Base-by-base conservation (phyloP, 768 basidiomycete genomes). In the Trichaptum fuscoviolaceum region DNA sequence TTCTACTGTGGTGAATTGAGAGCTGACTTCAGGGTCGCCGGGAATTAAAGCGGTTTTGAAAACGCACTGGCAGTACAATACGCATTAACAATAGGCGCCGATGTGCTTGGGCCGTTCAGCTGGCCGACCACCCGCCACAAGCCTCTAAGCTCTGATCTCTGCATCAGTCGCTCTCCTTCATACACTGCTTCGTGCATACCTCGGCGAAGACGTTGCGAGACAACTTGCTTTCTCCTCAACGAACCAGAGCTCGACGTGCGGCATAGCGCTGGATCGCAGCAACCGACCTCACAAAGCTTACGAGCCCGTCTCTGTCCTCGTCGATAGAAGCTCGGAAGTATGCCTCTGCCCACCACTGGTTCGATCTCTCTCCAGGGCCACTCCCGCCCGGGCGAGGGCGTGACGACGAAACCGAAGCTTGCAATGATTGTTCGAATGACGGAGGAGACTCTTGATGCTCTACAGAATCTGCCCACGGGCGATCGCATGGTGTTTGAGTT, bases 391-490 rank as follows among this genome's bases (percentile, higher is more conserved):
- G 86, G 84, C 59, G 87, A 84, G 67, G 78, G 83, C 0, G 73
- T 82, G 35, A 84, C 85, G 35, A 81, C 87, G 3, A 85, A 83
- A 67, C 86, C 86, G 15, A 91, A 90, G 79, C 82, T 83, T 26
- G 91, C 91, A 62, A 87, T 92, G 85, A 79, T 93, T 63, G 83
- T 93, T 57, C 87, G 90, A 66, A 82, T 93, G 83, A 86, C 91
- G 4, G 81, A 84, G 35, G 88, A 91, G 74, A 86, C 88, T 0
- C 80, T 92, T 67, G 86, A 90, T 65, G 87, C 88, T 0, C 83
- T 92, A 58, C 76, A 73, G 63, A 34, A 61, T 36, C 25, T 63
- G 8, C 17, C 62, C 35, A n/a, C 20, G 25, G 62, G 34, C n/a
- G 52, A 57, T 25, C 42, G 27, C 3, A 75, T 92, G 73, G 77